Evolutionary conservation across 2,329 filamentous ascomycete genomes (phyloP), one percentile per base, ranked within the genome.

Genomic region (Penicillium expansum): DNA sequence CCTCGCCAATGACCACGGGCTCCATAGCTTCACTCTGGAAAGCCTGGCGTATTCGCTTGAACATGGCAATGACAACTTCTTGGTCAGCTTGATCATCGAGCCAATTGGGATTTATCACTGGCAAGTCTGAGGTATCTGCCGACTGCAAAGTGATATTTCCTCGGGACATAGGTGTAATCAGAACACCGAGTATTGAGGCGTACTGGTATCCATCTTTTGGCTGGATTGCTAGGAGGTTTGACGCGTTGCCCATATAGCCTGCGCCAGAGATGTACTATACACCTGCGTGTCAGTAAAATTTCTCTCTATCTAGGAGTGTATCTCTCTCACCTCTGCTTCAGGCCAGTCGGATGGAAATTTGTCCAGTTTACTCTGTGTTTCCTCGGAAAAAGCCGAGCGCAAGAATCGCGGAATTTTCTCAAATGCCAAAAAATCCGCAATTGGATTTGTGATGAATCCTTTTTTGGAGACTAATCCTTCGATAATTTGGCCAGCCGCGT

Each of bases 51-150:
- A 75, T 65, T 1, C 81, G 75, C 52, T 76, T 77, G 62, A 76
- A 78, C 1, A 70, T 68, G 0, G 75, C 72, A 14, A 83, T 62
- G 9, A 71, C 76, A 3, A 82, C 68, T 22, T 80, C 75, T 13
- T 72, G 59, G 37, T 83, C 81, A 0, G 71, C 65, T 9, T 69
- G 64, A 14, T 74, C 67, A 3, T 67, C 66, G 4, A 83, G 68
- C 72, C 75, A 83, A 61, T 78, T 77, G 2, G 79, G 78, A 60
- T 81, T 72, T 55, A 82, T 76, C 8, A 76, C 59, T 0, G 80
- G 80, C 0, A 65, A 59, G n/a, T 75, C 71, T 0, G 60, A 55
- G 0, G 61, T 67, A 41, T 67, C 59, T 10, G 52, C 50, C 0
- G 65, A 69, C 3, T 48, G 48, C 18, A 82, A 68, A 0, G 74